Percentiles rank a stretch among this genome's conserved stretches.
phyloP scores from a whole-genome alignment of 768 basidiomycete genomes.

The Cyclocybe cylindracea region DNA sequence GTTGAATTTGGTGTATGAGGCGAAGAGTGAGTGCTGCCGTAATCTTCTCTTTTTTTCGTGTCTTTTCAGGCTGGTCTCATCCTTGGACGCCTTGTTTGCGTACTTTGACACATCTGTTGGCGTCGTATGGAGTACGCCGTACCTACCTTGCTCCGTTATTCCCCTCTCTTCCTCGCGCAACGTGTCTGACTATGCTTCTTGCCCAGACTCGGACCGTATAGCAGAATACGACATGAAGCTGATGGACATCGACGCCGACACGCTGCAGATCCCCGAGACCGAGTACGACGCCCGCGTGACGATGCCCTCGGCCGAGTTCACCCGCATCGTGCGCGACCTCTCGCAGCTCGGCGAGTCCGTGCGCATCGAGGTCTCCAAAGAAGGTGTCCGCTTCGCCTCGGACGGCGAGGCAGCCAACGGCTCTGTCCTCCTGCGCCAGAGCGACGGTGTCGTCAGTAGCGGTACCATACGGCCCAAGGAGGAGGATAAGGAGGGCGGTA shows the following conservation, averaged over 20 bases:
- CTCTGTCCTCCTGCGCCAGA: conserved; percentile 78
- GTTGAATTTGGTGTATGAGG: conserved; percentile 87
- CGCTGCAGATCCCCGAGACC: conserved; percentile 94
- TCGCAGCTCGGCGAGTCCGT: conserved; percentile 90
- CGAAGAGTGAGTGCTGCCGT: conserved; percentile 61
- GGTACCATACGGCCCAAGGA: conserved; percentile 42
- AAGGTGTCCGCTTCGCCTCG: conserved; percentile 88
- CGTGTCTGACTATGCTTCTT: conserved; percentile 1
- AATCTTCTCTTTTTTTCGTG: background rate
- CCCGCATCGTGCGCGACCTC: conserved; percentile 91
- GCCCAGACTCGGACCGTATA: conserved; percentile 83
- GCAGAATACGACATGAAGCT: conserved; percentile 99
- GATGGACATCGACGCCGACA: conserved; percentile 98
- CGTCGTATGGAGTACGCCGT: background rate
- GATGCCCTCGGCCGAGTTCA: conserved; percentile 85
- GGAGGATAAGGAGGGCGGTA: conserved; percentile 40
- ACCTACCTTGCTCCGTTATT: conserved; percentile 1
- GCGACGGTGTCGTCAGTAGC: conserved; percentile 47
- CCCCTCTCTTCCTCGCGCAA: background rate
- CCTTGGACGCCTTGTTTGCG: background rate
- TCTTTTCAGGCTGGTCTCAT: background rate
- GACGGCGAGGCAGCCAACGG: conserved; percentile 97
- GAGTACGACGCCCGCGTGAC: conserved; percentile 93
- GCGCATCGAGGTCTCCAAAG: conserved; percentile 93
- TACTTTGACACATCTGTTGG: background rate